Percentiles rank a stretch among this genome's conserved stretches.
phyloP scores from a whole-genome alignment of 371 early-diverging fungal species.

The Mortierella sp. region DNA sequence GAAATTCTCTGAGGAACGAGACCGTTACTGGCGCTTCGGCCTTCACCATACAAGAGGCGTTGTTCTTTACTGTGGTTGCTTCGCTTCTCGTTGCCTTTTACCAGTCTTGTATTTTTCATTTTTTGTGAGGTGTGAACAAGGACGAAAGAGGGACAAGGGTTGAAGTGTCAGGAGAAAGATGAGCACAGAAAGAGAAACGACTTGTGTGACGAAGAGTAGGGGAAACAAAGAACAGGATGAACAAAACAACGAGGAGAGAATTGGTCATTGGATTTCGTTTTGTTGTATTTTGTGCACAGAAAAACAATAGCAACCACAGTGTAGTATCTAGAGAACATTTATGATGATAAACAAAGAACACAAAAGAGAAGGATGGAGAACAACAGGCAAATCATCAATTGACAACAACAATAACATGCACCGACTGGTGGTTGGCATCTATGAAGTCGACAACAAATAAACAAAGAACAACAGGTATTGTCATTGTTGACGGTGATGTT shows the following conservation, averaged over 20 bases:
- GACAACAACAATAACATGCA: constrained; percentile 6
- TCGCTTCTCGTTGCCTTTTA: background rate
- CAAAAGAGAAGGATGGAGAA: constrained; percentile 4
- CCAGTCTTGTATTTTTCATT: background rate
- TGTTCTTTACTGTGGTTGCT: background rate
- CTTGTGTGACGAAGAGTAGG: constrained; percentile 11
- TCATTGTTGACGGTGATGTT: background rate
- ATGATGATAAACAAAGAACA: constrained; percentile 3
- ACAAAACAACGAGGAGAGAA: background rate
- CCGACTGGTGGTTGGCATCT: background rate
- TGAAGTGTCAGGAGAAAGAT: background rate
- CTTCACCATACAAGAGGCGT: background rate
- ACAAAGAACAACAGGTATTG: background rate
- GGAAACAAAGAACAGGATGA: background rate
- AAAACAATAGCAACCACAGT: background rate
- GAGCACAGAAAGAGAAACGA: background rate
- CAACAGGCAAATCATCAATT: background rate
- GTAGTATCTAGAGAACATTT: background rate
- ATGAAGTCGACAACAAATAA: background rate
- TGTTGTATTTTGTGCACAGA: background rate
- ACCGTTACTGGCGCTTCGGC: background rate
- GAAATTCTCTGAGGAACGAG: background rate
- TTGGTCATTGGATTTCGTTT: constrained; percentile 6
- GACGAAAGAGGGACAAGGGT: background rate
- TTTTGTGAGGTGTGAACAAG: background rate